Evolutionary conservation across 2,329 filamentous ascomycete genomes (phyloP).

Genomic region (Fusarium liriodendri): DNA sequence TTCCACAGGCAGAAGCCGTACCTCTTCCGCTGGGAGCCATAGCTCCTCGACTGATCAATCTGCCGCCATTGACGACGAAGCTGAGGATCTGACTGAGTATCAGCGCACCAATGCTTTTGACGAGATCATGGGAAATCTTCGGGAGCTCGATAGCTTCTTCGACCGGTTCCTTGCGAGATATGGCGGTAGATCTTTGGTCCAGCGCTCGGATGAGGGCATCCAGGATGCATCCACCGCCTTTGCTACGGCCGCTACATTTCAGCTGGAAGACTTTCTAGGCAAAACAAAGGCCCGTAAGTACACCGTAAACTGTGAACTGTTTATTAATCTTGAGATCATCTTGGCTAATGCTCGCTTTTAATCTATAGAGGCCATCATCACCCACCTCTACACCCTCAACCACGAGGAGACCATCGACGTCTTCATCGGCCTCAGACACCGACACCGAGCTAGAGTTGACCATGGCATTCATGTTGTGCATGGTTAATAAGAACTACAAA

Average conservation of each 20-base stretch:
- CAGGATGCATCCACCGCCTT: background rate
- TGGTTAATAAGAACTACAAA: background rate
- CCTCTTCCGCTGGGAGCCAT: no score
- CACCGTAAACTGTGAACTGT: background rate
- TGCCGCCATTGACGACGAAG: no score
- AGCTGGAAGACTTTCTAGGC: background rate
- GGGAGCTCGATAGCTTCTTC: background rate
- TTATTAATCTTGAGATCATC: background rate
- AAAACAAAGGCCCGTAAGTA: background rate
- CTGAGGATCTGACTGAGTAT: no score
- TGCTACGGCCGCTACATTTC: background rate
- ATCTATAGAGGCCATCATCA: background rate
- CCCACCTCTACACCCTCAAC: background rate
- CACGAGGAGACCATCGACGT: background rate
- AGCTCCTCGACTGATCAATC: no score
- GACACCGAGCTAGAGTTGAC: background rate
- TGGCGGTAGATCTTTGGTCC: no score
- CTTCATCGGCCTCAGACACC: background rate
- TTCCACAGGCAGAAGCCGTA: no score
- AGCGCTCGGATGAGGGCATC: background rate
- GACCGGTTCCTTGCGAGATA: no score
- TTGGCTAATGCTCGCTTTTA: background rate
- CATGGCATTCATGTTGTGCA: no score
- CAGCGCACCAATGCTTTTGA: no score
- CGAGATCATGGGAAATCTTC: no score